Evolutionary conservation across 2,329 filamentous ascomycete species (phyloP), one percentile per base, ranked within the genome.

Genomic region (Monosporascus sp.): DNA sequence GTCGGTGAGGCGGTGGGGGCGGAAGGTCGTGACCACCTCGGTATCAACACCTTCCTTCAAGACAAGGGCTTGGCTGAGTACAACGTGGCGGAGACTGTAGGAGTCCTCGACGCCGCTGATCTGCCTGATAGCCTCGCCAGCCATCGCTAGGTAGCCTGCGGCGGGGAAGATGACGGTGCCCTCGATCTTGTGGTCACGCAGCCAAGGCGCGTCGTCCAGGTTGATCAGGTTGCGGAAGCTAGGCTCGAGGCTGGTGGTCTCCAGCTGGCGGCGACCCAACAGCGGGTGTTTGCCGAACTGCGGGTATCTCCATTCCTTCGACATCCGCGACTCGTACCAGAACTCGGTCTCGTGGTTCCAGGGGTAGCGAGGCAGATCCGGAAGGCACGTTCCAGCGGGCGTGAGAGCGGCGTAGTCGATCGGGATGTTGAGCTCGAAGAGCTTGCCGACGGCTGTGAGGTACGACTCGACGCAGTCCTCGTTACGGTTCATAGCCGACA

Each of bases 91-190:
- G 49, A 67, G 9, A 47, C 58, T 55, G 41, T 52, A 54, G 22
- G 52, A 52, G 11, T 52, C 51, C 15, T 51, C 39, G 1, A 49
- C 25, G 14, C 58, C 58, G 5, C 51, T 55, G 3, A 60, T 44
- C 47, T 65, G 61, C 14, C 54, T 47, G 1, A 63, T 63, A 4
- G 75, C 75, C 55, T 77, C 74, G 1, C 71, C 68, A 2, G 68
- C 70, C 65, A 78, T 75, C 7, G 68, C 63, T 1, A 78, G 50
- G 52, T 73, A 77, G 0, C 66, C 75, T 1, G 75, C 70, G 2
- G 58, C 68, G 0, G 77, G 77, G 41, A 75, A 75, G 1, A 79
- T 60, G 2, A 72, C 58, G 6, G 71, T 60, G 0, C 62, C 62
- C 2, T 68, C 62, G 1, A 81, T 54, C 20, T 63, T 64, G 55